These are phyloP conservation scores for Linderina pennispora DNA, from an alignment of 192 early-diverging fungal genomes.

Conservation along the genomic window DNA sequence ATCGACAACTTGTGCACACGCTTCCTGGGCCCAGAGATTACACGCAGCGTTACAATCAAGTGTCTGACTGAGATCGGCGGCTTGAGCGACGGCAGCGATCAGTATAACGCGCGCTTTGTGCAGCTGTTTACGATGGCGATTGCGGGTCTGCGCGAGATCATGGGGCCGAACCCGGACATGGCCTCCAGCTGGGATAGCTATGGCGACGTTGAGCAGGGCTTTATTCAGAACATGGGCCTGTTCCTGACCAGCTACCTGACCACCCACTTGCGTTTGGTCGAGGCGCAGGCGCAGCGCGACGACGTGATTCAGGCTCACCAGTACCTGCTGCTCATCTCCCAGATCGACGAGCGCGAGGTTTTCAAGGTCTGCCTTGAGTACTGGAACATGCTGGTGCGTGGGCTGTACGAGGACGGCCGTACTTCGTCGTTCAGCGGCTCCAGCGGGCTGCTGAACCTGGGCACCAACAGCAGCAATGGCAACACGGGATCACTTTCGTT, in stretches of 20 bases:
- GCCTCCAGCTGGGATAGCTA: constrained; percentile 73
- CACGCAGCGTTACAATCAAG: constrained; percentile 91
- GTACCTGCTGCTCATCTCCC: constrained; percentile 86
- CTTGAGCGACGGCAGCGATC: constrained; percentile 70
- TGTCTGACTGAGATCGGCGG: constrained; percentile 97
- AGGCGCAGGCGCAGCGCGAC: constrained; percentile 51
- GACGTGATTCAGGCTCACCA: constrained; percentile 71
- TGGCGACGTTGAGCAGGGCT: constrained; percentile 86
- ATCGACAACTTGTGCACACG: constrained; percentile 72
- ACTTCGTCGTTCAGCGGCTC: constrained; percentile 35
- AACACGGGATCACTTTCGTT: constrained; percentile 15
- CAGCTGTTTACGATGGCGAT: constrained; percentile 83
- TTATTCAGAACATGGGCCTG: constrained; percentile 92
- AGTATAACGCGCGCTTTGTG: constrained; percentile 84
- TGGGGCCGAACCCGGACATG: constrained; percentile 60
- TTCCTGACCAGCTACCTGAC: constrained; percentile 86
- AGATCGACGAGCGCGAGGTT: constrained; percentile 92
- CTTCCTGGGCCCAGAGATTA: constrained; percentile 82
- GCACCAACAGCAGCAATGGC: constrained; percentile 53
- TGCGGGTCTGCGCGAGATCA: constrained; percentile 29
- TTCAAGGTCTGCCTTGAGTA: constrained; percentile 99
- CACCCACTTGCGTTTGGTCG: constrained; percentile 69
- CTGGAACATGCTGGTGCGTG: constrained; percentile 85
- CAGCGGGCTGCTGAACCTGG: constrained; percentile 27
- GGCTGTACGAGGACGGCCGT: constrained; percentile 81